These are phyloP conservation scores for Taxillus chinensis DNA, from an alignment of 164 flowering plant genomes.

Conservation along the genomic window DNA sequence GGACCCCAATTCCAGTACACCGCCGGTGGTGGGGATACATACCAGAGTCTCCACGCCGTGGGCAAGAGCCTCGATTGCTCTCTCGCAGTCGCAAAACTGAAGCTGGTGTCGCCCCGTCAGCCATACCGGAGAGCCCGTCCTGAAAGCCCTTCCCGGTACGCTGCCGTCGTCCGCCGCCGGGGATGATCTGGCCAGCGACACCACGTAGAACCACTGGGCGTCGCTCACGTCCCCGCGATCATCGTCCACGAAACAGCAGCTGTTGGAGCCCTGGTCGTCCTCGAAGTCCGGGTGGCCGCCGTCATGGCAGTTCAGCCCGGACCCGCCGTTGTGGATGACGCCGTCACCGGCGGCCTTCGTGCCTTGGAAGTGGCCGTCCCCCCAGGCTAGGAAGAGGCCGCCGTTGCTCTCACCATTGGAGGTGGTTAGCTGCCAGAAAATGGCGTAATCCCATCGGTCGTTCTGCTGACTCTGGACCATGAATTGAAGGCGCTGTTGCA, in stretches of 20 bases:
- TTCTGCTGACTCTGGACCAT: constrained; percentile 32
- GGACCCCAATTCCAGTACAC: constrained; percentile 62
- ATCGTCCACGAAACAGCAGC: constrained; percentile 22
- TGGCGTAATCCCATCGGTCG: constrained; percentile 66
- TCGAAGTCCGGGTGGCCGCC: constrained; percentile 14
- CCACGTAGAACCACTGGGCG: constrained; percentile 66
- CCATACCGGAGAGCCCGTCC: constrained; percentile 42
- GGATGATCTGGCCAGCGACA: constrained; percentile 42
- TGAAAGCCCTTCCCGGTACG: constrained; percentile 27
- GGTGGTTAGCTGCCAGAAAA: constrained; percentile 47
- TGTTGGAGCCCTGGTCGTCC: not conserved
- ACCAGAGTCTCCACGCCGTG: constrained; percentile 58
- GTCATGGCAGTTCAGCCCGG: constrained; percentile 6
- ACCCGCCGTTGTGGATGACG: not conserved
- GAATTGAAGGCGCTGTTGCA: constrained; percentile 46
- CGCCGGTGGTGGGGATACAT: constrained; percentile 35
- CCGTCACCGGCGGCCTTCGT: constrained; percentile 6
- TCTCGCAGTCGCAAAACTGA: constrained; percentile 29
- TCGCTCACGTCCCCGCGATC: constrained; percentile 39
- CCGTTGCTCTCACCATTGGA: constrained; percentile 19
- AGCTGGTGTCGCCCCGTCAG: constrained; percentile 29
- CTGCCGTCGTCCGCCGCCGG: constrained; percentile 26
- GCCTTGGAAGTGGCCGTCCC: constrained; percentile 64
- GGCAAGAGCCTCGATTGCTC: constrained; percentile 45
- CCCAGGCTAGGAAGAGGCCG: constrained; percentile 41